Evolutionary conservation across 768 basidiomycete species (phyloP).

Genomic region (Porpolomopsis calyptriformis): DNA sequence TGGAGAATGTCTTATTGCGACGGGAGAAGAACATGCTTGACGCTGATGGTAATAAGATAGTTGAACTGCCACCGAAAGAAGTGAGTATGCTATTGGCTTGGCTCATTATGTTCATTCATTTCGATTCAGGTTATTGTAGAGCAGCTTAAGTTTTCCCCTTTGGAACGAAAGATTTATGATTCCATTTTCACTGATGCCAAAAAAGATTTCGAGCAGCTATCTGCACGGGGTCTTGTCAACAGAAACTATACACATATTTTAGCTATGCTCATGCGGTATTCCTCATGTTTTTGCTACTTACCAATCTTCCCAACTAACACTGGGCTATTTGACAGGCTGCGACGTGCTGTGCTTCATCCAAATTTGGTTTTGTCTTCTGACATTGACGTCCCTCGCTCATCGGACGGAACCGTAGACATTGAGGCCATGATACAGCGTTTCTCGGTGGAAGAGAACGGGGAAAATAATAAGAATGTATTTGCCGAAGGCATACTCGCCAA

Average conservation of each 20-base stretch:
- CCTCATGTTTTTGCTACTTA: conserved; percentile 4
- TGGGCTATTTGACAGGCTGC: conserved; percentile 39
- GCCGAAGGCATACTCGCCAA: conserved; percentile 57
- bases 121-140: conserved; percentile 50
- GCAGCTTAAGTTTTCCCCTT: conserved; percentile 64
- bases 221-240: conserved; percentile 65
- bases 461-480: conserved; percentile 33
- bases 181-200: conserved; percentile 75
- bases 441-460: conserved; percentile 25
- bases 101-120: neutral
- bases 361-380: conserved; percentile 59
- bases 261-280: conserved; percentile 89
- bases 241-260: conserved; percentile 83
- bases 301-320: neutral
- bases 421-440: conserved; percentile 50
- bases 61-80: conserved; percentile 81
- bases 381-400: conserved; percentile 27
- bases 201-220: conserved; percentile 66
- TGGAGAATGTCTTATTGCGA: conserved; percentile 78
- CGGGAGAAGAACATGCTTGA: conserved; percentile 93
- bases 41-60: conserved; percentile 74
- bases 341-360: conserved; percentile 89
- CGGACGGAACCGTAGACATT: conserved; percentile 40
- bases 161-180: conserved; percentile 84
- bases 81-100: conserved; percentile 22